Percentiles rank a stretch among this genome's conserved stretches.
Evolutionary conservation across 139 green algal species (phyloP).

Genomic region (Micractinium conductrix): DNA sequence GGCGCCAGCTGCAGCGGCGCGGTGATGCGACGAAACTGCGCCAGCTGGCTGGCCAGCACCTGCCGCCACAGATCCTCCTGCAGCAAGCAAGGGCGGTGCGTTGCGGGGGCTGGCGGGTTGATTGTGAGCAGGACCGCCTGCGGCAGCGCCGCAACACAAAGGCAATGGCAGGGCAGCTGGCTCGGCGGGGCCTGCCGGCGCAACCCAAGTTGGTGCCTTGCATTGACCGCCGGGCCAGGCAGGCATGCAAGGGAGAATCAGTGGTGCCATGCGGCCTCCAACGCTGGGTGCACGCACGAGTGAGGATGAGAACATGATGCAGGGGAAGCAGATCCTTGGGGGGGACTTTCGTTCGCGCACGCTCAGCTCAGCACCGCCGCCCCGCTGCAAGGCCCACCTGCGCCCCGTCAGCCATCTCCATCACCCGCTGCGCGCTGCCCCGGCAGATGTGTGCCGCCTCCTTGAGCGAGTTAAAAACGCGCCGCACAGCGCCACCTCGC

Average conservation of each 20-base stretch:
- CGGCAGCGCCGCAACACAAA: no score
- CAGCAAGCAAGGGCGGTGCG: background rate
- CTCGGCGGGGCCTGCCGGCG: no score
- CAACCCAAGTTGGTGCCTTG: no score
- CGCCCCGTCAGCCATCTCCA: conserved; percentile 57
- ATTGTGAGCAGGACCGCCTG: no score
- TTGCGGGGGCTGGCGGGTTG: background rate
- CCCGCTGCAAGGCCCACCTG: no score
- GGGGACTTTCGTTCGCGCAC: background rate
- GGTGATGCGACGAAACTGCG: conserved; percentile 1
- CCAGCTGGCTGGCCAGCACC: background rate
- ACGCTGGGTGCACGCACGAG: no score
- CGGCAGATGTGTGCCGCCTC: conserved; percentile 62
- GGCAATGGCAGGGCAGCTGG: no score
- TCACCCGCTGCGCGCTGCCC: conserved; percentile 54
- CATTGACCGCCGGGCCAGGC: no score
- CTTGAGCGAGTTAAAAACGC: conserved; percentile 68
- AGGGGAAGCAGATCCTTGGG: no score
- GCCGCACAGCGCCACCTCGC: conserved; percentile 28
- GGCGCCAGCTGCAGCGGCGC: conserved; percentile 14
- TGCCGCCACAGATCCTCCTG: conserved; percentile 28
- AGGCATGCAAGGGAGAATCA: no score
- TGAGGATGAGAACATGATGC: no score
- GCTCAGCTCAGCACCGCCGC: conserved; percentile 34
- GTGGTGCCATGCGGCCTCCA: no score